These are phyloP conservation scores for Yarrowia sp. DNA, from an alignment of 805 yeast genomes.

Conservation along the genomic window DNA sequence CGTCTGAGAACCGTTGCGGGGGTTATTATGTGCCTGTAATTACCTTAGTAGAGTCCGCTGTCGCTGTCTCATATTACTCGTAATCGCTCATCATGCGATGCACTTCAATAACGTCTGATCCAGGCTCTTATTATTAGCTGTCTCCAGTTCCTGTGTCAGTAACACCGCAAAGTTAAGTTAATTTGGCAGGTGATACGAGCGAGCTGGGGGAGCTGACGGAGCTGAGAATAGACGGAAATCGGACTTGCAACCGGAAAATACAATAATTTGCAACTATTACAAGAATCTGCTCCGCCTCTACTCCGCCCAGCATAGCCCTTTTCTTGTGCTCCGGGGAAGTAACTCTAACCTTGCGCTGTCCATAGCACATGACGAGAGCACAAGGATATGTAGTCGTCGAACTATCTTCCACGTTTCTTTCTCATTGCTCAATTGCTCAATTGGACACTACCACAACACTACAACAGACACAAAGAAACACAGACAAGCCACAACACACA, in stretches of 20 bases:
- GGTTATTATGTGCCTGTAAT: neutral
- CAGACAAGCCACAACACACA: neutral
- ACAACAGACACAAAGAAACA: neutral
- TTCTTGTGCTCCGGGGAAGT: constrained; percentile 16
- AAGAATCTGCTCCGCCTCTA: neutral
- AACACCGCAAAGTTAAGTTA: constrained; percentile 16
- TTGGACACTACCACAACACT: neutral
- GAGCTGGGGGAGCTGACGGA: too few relatives aligned
- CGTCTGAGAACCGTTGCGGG: too few relatives aligned
- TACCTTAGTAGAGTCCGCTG: too few relatives aligned
- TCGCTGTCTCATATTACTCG: too few relatives aligned
- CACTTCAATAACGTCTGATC: neutral
- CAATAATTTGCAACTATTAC: too few relatives aligned
- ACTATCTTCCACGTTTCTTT: neutral
- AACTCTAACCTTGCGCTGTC: neutral
- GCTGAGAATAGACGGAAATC: too few relatives aligned
- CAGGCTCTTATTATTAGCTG: neutral
- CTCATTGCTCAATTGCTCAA: neutral
- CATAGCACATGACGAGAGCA: neutral
- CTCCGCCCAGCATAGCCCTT: constrained; percentile 14
- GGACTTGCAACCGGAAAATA: too few relatives aligned
- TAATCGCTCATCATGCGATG: neutral
- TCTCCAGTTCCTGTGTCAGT: neutral
- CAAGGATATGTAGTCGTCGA: neutral
- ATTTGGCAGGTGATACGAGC: neutral